Percentiles rank a stretch among this genome's conserved stretches.
Conservation (phyloP, 2,329 filamentous ascomycete genomes). For the Verruconis gallopava region DNA sequence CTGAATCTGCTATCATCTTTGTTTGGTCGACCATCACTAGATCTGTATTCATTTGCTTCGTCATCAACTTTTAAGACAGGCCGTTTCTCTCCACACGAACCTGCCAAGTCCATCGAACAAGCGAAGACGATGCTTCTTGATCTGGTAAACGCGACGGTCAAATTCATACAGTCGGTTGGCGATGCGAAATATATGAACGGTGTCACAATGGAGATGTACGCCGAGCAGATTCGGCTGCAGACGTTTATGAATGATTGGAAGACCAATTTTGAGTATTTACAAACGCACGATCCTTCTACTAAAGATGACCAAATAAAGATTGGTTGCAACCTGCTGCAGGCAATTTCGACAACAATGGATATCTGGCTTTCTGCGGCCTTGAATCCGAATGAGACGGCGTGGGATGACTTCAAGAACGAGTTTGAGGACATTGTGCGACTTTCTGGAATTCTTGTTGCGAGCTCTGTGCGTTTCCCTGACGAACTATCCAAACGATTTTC, state of each 20-base stretch:
- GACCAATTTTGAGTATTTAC: slow-evolving; percentile 1
- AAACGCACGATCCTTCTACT: background rate
- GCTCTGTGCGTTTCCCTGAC: background rate
- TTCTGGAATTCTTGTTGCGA: background rate
- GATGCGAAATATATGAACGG: slow-evolving; percentile 6
- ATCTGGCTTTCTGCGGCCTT: slow-evolving; percentile 9
- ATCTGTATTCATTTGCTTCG: background rate
- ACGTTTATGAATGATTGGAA: slow-evolving; percentile 2
- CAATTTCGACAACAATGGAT: background rate
- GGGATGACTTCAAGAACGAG: slow-evolving; percentile 3
- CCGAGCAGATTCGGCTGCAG: slow-evolving; percentile 6
- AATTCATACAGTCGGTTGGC: slow-evolving; percentile 6
- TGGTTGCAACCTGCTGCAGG: slow-evolving; percentile 3
- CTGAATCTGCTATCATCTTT: slow-evolving; percentile 7
- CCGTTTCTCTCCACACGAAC: background rate
- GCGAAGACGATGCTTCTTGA: background rate
- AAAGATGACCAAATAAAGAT: background rate
- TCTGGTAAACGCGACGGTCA: slow-evolving; percentile 3
- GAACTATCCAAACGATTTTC: slow-evolving; percentile 3
- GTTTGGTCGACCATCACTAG: slow-evolving; percentile 6
- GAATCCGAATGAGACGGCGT: background rate
- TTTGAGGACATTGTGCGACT: slow-evolving; percentile 6
- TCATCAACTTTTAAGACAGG: background rate
- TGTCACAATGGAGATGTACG: slow-evolving; percentile 5
- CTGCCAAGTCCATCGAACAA: background rate